phyloP scores from a whole-genome alignment of 257 asterid species.

The Orobanche coerulescens region DNA sequence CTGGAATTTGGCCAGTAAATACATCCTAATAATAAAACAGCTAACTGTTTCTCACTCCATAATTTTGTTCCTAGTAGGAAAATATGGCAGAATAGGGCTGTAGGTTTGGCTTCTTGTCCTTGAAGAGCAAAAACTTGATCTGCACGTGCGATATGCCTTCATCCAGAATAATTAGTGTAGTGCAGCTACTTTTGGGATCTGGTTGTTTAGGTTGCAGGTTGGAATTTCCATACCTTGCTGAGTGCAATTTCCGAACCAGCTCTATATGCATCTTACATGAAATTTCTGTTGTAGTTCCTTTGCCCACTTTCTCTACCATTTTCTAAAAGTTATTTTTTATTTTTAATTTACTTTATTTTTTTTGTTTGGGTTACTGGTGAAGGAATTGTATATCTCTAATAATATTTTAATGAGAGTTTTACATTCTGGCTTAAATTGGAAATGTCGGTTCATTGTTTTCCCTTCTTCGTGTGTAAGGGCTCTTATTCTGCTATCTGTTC shows the following conservation, averaged over 20 bases:
- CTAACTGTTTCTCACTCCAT: background rate
- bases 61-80: background rate
- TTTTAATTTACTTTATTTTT: background rate
- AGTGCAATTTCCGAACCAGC: background rate
- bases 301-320: background rate
- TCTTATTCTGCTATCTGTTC: constrained; percentile 14
- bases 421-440: constrained; percentile 10
- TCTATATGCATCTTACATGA: background rate
- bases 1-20: no score
- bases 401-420: background rate
- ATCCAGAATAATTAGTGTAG: background rate
- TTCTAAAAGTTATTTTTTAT: no score
- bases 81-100: constrained; percentile 1
- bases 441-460: constrained; percentile 1
- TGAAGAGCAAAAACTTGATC: background rate
- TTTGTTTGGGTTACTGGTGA: constrained; percentile 6
- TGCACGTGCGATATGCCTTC: background rate
- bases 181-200: constrained; percentile 8
- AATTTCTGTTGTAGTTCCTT: background rate
- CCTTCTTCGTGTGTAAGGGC: constrained; percentile 1
- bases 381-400: background rate
- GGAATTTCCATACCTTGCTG: background rate
- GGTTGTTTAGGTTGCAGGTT: background rate
- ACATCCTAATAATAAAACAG: background rate
- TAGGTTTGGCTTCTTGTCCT: background rate